Evolutionary conservation across 768 basidiomycete genomes (phyloP).

Genomic region (Agaricus subrufescens): DNA sequence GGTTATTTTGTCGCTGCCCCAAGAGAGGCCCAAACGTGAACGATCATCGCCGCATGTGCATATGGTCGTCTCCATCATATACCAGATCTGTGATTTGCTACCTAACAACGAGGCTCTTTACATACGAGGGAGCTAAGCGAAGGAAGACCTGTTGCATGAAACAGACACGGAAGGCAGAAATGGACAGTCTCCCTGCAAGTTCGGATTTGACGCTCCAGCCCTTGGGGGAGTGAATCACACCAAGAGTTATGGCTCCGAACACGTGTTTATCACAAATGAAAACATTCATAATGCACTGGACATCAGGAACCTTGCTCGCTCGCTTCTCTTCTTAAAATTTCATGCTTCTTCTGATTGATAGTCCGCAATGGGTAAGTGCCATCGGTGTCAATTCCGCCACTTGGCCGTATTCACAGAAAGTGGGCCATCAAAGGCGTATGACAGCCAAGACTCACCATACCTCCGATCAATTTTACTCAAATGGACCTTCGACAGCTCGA

Average conservation of each 20-base stretch:
- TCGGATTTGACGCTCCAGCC: not conserved
- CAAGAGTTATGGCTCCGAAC: not conserved
- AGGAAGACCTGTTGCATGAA: not conserved
- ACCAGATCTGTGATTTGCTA: not conserved
- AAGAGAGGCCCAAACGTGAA: not conserved
- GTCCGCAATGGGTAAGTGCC: conserved; percentile 4
- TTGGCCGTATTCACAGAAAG: not conserved
- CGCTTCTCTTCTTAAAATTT: conserved; percentile 3
- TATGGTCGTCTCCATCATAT: not conserved
- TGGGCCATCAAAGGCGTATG: not conserved
- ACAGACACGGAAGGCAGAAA: not conserved
- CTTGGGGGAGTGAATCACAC: too few species aligned
- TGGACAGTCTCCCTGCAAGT: not conserved
- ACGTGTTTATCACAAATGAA: conserved; percentile 7
- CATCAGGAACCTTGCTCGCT: not conserved
- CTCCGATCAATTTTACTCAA: conserved; percentile 5
- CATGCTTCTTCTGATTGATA: conserved; percentile 3
- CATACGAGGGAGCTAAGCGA: not conserved
- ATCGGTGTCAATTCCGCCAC: not conserved
- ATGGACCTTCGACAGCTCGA: not conserved
- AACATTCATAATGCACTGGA: not conserved
- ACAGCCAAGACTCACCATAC: conserved; percentile 4
- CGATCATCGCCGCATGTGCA: too few species aligned
- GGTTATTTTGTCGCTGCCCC: not conserved
- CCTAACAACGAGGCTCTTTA: conserved; percentile 4